These are phyloP conservation scores for Drosera spatulata DNA, from an alignment of 179 eudicot species.

Conservation along the genomic window DNA sequence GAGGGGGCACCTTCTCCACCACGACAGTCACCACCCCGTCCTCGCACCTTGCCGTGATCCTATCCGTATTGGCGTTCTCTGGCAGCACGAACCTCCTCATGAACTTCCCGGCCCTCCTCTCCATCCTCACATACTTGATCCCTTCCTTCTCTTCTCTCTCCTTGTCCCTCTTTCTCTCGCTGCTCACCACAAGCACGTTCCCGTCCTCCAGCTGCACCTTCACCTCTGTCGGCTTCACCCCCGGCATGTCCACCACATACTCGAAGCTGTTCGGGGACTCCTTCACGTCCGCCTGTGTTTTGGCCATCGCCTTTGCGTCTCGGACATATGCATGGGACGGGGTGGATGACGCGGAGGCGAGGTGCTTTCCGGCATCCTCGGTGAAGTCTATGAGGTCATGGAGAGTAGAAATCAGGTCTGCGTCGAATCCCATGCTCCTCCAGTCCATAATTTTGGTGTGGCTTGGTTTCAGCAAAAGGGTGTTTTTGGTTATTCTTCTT, in stretches of 20 bases:
- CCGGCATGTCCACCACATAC: slow-evolving; percentile 60
- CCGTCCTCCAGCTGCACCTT: slow-evolving; percentile 57
- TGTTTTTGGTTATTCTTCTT: too few species aligned
- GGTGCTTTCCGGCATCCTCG: slow-evolving; percentile 1
- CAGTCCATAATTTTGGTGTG: slow-evolving; percentile 15
- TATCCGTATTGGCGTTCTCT: slow-evolving; percentile 37
- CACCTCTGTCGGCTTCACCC: slow-evolving; percentile 36
- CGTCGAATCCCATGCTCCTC: slow-evolving; percentile 17
- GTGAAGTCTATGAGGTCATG: slow-evolving; percentile 20
- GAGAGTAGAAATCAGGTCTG: slow-evolving; percentile 15
- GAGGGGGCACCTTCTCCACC: slow-evolving; percentile 61
- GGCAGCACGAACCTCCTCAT: slow-evolving; percentile 65
- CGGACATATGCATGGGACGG: slow-evolving; percentile 38
- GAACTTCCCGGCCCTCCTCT: slow-evolving; percentile 55
- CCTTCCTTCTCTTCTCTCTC: slow-evolving; percentile 30
- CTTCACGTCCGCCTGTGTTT: slow-evolving; percentile 44
- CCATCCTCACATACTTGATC: slow-evolving; percentile 47
- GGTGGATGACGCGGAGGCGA: slow-evolving; percentile 2
- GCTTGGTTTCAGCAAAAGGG: too few species aligned
- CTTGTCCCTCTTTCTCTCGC: slow-evolving; percentile 44
- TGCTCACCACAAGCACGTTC: slow-evolving; percentile 37
- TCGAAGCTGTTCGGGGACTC: slow-evolving; percentile 37
- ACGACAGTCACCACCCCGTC: slow-evolving; percentile 56
- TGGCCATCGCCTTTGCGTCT: slow-evolving; percentile 63
- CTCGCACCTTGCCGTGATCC: slow-evolving; percentile 36